These are phyloP conservation scores for Lachancea cidri DNA, from an alignment of 805 yeast species.

Conservation along the genomic window DNA sequence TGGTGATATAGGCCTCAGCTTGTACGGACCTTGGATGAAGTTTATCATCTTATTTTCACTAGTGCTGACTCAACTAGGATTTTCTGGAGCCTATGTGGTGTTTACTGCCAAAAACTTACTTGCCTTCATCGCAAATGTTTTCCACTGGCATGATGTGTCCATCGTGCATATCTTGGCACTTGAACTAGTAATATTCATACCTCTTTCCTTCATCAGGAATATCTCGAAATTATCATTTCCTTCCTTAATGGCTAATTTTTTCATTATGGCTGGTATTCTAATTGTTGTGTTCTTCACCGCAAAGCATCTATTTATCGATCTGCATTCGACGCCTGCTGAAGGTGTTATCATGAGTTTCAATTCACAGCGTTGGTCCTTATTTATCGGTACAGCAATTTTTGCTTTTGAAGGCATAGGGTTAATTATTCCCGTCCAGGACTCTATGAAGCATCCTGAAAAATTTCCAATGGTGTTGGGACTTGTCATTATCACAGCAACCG, in stretches of 20 bases:
- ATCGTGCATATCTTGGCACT: conserved; percentile 44
- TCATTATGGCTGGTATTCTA: conserved; percentile 59
- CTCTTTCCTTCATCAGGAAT: conserved; percentile 67
- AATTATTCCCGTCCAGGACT: conserved; percentile 75
- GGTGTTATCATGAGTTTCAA: conserved; percentile 51
- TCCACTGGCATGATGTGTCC: conserved; percentile 33
- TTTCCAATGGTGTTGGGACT: conserved; percentile 60
- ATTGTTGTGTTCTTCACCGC: conserved; percentile 57
- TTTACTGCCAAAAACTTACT: conserved; percentile 68
- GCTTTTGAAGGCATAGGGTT: conserved; percentile 87
- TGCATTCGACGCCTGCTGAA: conserved; percentile 42
- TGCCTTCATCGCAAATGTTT: conserved; percentile 54
- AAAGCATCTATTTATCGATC: conserved; percentile 26
- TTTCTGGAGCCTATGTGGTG: conserved; percentile 75
- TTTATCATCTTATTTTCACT: conserved; percentile 57
- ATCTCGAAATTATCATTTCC: conserved; percentile 69
- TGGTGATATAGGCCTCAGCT: conserved; percentile 63
- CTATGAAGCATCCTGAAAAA: conserved; percentile 70
- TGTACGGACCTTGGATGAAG: conserved; percentile 66
- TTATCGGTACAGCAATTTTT: conserved; percentile 79
- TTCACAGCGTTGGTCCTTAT: conserved; percentile 55
- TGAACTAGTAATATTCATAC: conserved; percentile 57
- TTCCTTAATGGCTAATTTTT: conserved; percentile 65
- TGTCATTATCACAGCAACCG: conserved; percentile 59
- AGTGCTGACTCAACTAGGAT: conserved; percentile 70